Evolutionary conservation across 768 basidiomycete species (phyloP).

Genomic region (Agrocybe pediades): DNA sequence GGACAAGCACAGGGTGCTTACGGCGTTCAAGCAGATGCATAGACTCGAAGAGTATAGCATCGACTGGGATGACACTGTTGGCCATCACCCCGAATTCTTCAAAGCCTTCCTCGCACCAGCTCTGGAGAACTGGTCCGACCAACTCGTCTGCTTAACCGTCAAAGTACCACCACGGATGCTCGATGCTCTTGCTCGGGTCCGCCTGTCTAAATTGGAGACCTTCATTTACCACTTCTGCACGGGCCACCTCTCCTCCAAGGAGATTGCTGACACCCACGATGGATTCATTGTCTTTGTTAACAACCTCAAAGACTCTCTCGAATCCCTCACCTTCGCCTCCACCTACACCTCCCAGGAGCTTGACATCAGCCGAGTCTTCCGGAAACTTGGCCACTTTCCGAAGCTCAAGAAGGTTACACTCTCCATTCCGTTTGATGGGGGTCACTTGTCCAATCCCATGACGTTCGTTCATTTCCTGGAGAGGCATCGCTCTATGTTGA

Average conservation of each 20-base stretch:
- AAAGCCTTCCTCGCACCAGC: constrained; percentile 36
- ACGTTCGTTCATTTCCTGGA: constrained; percentile 36
- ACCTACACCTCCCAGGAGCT: constrained; percentile 37
- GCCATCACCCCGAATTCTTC: constrained; percentile 38
- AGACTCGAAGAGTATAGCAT: constrained; percentile 39
- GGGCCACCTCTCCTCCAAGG: constrained; percentile 19
- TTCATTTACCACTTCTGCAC: constrained; percentile 40
- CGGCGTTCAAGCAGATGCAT: constrained; percentile 32
- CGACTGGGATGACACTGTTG: constrained; percentile 36
- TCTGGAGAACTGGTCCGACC: constrained; percentile 31
- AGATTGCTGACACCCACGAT: constrained; percentile 39
- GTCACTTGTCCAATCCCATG: constrained; percentile 35
- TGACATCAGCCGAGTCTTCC: constrained; percentile 40
- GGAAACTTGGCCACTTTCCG: constrained; percentile 38
- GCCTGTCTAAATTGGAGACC: constrained; percentile 34
- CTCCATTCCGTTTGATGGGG: constrained; percentile 47
- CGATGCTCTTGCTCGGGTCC: constrained; percentile 30
- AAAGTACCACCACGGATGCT: constrained; percentile 41
- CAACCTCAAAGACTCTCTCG: constrained; percentile 39
- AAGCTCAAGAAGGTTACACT: constrained; percentile 37
- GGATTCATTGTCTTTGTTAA: constrained; percentile 47
- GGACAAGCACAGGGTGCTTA: constrained; percentile 33
- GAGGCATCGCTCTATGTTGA: constrained; percentile 34
- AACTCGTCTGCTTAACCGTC: constrained; percentile 34
- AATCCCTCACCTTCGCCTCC: constrained; percentile 36